Evolutionary conservation across 805 yeast species (phyloP).

Genomic region (Ogataea philodendri): DNA sequence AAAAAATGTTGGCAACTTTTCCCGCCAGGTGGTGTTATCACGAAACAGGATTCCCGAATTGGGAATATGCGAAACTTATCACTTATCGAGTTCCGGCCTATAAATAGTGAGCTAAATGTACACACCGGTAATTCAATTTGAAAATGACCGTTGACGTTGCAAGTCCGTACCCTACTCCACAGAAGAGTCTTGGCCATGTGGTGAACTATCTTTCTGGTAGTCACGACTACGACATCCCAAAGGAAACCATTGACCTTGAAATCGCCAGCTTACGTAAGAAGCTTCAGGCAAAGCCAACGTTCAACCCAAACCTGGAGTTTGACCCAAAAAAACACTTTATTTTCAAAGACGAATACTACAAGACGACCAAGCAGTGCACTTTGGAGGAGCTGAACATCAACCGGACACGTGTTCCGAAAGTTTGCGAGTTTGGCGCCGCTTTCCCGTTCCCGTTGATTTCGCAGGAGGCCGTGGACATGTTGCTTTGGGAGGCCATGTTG

Average conservation of each 20-base stretch:
- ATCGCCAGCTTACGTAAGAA: slow-evolving; percentile 18
- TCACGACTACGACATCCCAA: slow-evolving; percentile 25
- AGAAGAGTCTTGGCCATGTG: slow-evolving; percentile 20
- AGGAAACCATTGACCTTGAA: slow-evolving; percentile 27
- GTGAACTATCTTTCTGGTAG: slow-evolving; percentile 19
- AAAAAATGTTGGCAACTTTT: not conserved
- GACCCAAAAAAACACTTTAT: slow-evolving; percentile 39
- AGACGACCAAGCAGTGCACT: slow-evolving; percentile 37
- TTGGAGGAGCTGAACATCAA: slow-evolving; percentile 36
- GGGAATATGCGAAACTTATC: slow-evolving; percentile 9
- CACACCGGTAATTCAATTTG: too few species aligned
- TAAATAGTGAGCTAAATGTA: not conserved
- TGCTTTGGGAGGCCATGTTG: slow-evolving; percentile 50
- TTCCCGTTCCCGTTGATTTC: slow-evolving; percentile 60
- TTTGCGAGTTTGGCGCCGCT: slow-evolving; percentile 41
- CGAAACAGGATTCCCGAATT: too few species aligned
- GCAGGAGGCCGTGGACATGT: slow-evolving; percentile 53
- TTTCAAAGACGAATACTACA: slow-evolving; percentile 36
- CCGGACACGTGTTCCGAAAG: slow-evolving; percentile 31
- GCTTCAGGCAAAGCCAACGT: slow-evolving; percentile 26
- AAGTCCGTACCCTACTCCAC: slow-evolving; percentile 22
- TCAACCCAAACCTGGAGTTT: slow-evolving; percentile 33
- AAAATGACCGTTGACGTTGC: slow-evolving; percentile 20
- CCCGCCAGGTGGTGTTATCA: slow-evolving; percentile 1
- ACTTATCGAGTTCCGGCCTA: too few species aligned